Evolutionary conservation across 306 rosid species (phyloP), one percentile per base, ranked within the genome.

Genomic region (Ormosia semicastrata): DNA sequence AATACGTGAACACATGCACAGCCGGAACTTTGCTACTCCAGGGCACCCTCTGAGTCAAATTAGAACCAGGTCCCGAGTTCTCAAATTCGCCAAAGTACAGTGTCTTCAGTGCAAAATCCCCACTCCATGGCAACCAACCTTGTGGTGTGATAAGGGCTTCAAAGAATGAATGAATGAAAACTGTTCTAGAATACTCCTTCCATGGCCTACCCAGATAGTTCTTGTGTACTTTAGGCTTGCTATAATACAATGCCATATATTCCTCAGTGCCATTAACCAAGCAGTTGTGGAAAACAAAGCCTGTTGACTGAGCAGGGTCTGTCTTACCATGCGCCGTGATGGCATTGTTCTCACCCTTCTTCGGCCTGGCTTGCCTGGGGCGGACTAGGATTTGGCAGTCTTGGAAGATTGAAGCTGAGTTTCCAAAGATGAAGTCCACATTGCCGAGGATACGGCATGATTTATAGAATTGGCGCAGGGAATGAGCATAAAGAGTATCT

Each of bases 171-270:
- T 76, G 71, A 29, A 95, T 82, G 73, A 89, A 92, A 64, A 93
- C 84, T 8, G 94, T 86, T 77, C 99, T 92, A 0, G 97, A 92
- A 70, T 86, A 95, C 85, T 89, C 97, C 87, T 95, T 95, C 99
- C 99, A 95, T 2, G 99, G 99, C 89, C 99, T 93, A 39, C 99
- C 99, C 82, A 95, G 79, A 91, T 66, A 95, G 86, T 90, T 93
- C 66, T 56, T 92, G 89, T 95, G 98, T 41, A 82, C 92, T 56
- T 65, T 4, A 40, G 98, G 98, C 39, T 93, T 95, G 89, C 88
- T 89, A 57, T 80, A 1, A 60, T 90, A 95, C 86, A 93, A 79
- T 36, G 58, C 80, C 96, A 95, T 87, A 80, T 93, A 95, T 53
- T 95, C 92, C 59, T 90, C 85, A 0, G 98, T 95, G 17, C 98